Base-by-base conservation (phyloP, 1,284 basidiomycete genomes). In the Cryptococcus neoformans region DNA sequence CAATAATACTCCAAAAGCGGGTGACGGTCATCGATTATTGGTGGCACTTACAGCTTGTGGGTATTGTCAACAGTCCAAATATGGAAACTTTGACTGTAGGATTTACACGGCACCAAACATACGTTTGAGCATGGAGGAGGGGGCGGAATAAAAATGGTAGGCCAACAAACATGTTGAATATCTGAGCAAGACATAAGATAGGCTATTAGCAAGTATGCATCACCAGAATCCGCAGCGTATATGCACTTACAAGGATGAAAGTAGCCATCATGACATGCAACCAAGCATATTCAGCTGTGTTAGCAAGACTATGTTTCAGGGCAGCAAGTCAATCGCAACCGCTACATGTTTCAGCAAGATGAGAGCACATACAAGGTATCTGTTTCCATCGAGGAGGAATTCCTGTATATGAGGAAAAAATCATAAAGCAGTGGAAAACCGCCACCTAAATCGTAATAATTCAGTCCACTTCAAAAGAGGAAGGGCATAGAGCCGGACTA, bases 261-360 rank as follows among this genome's bases (percentile, higher is more conserved):
- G 40, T 5, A 2, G 58, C 68, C 1, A 76, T 55, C 62, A 75
- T 67, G 34, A 75, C 6, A 42, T 73, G 66, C 8, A 66, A 61
- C 75, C 76, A 78, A 0, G 69, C 67, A 49, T 78, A 78, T 17
- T 73, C 62, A 1, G 73, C 68, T 0, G 72, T 72, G 54, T 73
- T 57, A 10, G 56, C 58, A 35, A 63, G 55, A 56, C 74, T 76
- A 55, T 34, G 9, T n/a, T n/a, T 3, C 34, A 16, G 14, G 46
- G 14, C 8, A 44, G 42, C n/a, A 16, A 21, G 28, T 28, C 28
- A 28, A 28, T 28, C 39, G 12, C 2, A 16, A 14, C 8, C 8
- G 45, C 53, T 11, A 7, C 21, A 28, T 16, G 48, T 21, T 12
- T 3, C 9, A 16, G 42, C 28, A 28, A 39, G 9, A 46, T 10